Conservation (phyloP, 345 rosid genomes). For the Eucalyptus sp. region DNA sequence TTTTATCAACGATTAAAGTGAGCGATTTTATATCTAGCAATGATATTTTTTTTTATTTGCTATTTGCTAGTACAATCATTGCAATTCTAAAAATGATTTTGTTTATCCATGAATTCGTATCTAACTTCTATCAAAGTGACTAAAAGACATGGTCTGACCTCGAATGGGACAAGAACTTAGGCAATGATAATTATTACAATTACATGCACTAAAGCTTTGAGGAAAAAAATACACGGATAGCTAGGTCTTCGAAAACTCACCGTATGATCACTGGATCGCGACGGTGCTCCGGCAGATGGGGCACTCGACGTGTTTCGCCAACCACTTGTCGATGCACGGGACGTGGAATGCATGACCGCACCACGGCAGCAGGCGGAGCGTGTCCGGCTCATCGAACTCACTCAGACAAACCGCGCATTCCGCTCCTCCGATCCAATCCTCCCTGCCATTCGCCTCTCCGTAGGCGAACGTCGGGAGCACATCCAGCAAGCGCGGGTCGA, state of each 20-base stretch:
- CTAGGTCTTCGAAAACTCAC: neutral
- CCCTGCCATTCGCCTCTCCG: neutral
- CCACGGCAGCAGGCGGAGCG: neutral
- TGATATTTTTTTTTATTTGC: neutral
- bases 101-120: neutral
- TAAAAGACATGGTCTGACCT: neutral
- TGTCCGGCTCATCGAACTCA: slow-evolving; percentile 1
- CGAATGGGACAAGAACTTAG: neutral
- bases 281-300: neutral
- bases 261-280: neutral
- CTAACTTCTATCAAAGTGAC: neutral
- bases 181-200: neutral
- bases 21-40: neutral
- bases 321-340: neutral
- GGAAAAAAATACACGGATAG: neutral
- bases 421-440: neutral
- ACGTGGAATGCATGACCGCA: neutral
- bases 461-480: neutral
- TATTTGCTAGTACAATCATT: neutral
- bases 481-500: neutral
- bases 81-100: neutral
- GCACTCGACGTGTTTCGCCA: neutral
- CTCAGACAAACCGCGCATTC: slow-evolving; percentile 6
- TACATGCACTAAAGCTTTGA: neutral
- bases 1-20: neutral